These are phyloP conservation scores for Cyclocybe aegerita DNA, from an alignment of 768 basidiomycete species.

Conservation along the genomic window DNA sequence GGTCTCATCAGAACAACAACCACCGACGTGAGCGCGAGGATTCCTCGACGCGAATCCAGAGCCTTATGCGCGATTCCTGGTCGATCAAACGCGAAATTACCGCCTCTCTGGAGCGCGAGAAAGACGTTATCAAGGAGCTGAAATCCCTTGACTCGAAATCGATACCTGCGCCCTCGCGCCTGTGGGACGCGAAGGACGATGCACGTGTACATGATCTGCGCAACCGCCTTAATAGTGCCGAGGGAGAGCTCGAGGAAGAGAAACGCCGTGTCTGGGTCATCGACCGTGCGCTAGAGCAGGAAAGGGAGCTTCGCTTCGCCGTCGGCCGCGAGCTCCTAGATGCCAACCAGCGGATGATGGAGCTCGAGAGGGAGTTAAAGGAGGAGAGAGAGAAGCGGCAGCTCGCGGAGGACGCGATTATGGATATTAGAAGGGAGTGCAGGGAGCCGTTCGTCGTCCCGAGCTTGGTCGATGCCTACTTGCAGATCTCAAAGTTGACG, in stretches of 20 bases:
- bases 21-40: not conserved
- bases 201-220: not conserved
- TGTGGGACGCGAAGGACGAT: not conserved
- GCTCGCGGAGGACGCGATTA: slow-evolving; percentile 44
- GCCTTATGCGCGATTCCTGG: slow-evolving; percentile 24
- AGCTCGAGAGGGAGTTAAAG: slow-evolving; percentile 33
- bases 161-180: slow-evolving; percentile 1
- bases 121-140: slow-evolving; percentile 25
- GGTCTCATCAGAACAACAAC: not conserved
- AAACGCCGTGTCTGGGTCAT: not conserved
- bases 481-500: slow-evolving; percentile 46
- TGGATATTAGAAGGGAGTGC: slow-evolving; percentile 50
- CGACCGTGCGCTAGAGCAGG: not conserved
- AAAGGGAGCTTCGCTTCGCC: not conserved
- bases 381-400: slow-evolving; percentile 33
- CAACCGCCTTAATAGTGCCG: not conserved
- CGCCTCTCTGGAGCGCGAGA: slow-evolving; percentile 22
- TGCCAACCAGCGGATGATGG: slow-evolving; percentile 21
- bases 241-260: no score
- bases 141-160: slow-evolving; percentile 12
- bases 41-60: slow-evolving; percentile 4
- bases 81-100: slow-evolving; percentile 26
- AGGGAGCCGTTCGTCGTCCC: slow-evolving; percentile 56
- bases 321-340: slow-evolving; percentile 13
- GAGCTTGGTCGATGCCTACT: slow-evolving; percentile 53